A percentile compares a stretch with the other conserved stretches of the same genome.
phyloP scores from a whole-genome alignment of 139 green algal genomes.

The Spirogloea muscicola region DNA sequence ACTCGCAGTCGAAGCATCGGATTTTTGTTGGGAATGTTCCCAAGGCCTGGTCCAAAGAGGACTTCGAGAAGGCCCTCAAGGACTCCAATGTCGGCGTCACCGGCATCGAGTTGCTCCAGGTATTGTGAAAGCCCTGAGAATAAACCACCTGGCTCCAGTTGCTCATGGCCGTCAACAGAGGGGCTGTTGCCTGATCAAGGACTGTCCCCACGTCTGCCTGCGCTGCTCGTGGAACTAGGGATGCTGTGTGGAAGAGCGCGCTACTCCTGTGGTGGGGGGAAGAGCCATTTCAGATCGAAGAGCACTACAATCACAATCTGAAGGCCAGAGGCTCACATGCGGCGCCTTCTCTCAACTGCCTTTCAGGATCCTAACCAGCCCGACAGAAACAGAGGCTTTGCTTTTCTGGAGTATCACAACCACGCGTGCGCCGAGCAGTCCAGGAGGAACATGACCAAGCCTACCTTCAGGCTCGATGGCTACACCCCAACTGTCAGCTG shows the following conservation, averaged over 20 bases:
- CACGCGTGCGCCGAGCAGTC: conserved; percentile 67
- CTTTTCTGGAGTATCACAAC: conserved; percentile 89
- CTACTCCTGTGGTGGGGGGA: no score
- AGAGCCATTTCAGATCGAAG: no score
- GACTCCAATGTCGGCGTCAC: conserved; percentile 22
- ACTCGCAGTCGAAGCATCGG: conserved; percentile 75
- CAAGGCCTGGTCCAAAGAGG: conserved; percentile 42
- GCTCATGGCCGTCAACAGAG: no score
- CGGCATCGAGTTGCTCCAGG: conserved; percentile 27
- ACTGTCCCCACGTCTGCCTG: no score
- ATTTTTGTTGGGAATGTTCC: conserved; percentile 84
- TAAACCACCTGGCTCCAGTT: no score
- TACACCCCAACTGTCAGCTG: conserved; percentile 55
- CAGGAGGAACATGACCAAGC: conserved; percentile 54
- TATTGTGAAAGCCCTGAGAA: conserved; percentile 1
- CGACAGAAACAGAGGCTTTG: conserved; percentile 73
- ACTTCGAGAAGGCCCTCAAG: conserved; percentile 9
- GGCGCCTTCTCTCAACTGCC: no score
- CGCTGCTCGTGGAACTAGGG: no score
- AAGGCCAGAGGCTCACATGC: no score
- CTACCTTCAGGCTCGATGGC: conserved; percentile 65
- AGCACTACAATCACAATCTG: no score
- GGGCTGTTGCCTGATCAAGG: no score
- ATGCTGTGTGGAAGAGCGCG: no score
- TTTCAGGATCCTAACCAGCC: conserved; percentile 36